A percentile compares a stretch with the other conserved stretches of the same genome.
Evolutionary conservation across 208 protist species (phyloP).

Genomic region (Acanthamoeba royreba): DNA sequence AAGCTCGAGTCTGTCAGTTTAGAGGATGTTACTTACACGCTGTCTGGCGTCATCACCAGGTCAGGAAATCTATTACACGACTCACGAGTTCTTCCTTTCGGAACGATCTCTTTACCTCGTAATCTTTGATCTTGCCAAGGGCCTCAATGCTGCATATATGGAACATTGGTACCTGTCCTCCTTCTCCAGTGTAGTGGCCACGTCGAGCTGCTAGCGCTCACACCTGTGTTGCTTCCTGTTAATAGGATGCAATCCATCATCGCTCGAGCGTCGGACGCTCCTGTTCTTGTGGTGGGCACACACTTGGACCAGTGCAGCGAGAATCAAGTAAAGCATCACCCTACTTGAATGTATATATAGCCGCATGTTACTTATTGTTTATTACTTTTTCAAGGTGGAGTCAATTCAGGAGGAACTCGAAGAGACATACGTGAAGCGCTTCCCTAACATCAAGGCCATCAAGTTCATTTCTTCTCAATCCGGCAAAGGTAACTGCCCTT

Average conservation of each 20-base stretch:
- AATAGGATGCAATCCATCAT: constrained; percentile 52
- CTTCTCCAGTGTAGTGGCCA: not conserved
- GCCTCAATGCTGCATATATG: not conserved
- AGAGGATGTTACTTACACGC: not conserved
- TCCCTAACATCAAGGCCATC: constrained; percentile 25
- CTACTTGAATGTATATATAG: not conserved
- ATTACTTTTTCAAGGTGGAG: not conserved
- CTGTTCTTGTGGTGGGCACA: constrained; percentile 65
- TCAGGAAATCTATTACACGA: constrained; percentile 62
- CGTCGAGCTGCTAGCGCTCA: not conserved
- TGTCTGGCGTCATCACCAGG: not conserved
- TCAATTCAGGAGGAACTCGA: not conserved
- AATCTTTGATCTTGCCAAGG: constrained; percentile 50
- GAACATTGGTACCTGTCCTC: constrained; percentile 50
- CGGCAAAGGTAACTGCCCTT: not conserved
- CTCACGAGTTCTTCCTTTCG: constrained; percentile 70
- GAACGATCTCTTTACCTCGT: constrained; percentile 62
- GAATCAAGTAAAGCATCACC: not conserved
- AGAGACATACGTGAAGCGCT: not conserved
- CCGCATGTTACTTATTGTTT: not conserved
- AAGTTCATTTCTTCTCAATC: not conserved
- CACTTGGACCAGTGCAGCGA: constrained; percentile 45
- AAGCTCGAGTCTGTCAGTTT: not conserved
- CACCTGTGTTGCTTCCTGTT: not conserved
- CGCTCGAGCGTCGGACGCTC: constrained; percentile 44